These are phyloP conservation scores for Wickerhamiella slavikovae DNA, from an alignment of 805 yeast genomes.

Conservation along the genomic window DNA sequence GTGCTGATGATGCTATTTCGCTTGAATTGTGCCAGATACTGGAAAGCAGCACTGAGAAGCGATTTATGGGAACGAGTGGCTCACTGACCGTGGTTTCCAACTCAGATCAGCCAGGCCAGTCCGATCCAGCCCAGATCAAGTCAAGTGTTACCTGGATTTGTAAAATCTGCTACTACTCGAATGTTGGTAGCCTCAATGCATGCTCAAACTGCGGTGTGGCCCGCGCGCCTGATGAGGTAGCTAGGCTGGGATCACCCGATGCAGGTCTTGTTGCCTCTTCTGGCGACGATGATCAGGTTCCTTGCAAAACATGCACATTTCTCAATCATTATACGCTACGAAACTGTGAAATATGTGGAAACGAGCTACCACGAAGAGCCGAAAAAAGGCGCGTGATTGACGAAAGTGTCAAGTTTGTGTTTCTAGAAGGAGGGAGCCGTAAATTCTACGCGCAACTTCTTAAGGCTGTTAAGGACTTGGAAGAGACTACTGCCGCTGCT, in stretches of 20 bases:
- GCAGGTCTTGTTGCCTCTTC: conserved; percentile 2
- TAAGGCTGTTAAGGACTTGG: conserved; percentile 19
- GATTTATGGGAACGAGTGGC: conserved; percentile 62
- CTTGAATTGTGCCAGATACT: conserved; percentile 26
- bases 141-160: conserved; percentile 45
- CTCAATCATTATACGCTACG: conserved; percentile 60
- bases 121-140: conserved; percentile 1
- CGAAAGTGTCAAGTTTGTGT: conserved; percentile 33
- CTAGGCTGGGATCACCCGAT: conserved; percentile 14
- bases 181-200: conserved; percentile 23
- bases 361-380: conserved; percentile 21
- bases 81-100: conserved; percentile 34
- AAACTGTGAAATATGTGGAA: conserved; percentile 78
- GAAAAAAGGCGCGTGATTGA: conserved; percentile 6
- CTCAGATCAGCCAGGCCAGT: conserved; percentile 15
- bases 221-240: conserved; percentile 18
- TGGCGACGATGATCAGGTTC: conserved; percentile 5
- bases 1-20: conserved; percentile 25
- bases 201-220: conserved; percentile 48
- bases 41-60: conserved; percentile 21
- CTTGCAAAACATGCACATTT: conserved; percentile 51
- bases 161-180: conserved; percentile 67
- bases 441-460: conserved; percentile 28
- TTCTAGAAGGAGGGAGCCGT: conserved; percentile 55
- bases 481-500: no score